Base-by-base conservation (phyloP, 2,329 filamentous ascomycete species). In the Lachnellula occidentalis region DNA sequence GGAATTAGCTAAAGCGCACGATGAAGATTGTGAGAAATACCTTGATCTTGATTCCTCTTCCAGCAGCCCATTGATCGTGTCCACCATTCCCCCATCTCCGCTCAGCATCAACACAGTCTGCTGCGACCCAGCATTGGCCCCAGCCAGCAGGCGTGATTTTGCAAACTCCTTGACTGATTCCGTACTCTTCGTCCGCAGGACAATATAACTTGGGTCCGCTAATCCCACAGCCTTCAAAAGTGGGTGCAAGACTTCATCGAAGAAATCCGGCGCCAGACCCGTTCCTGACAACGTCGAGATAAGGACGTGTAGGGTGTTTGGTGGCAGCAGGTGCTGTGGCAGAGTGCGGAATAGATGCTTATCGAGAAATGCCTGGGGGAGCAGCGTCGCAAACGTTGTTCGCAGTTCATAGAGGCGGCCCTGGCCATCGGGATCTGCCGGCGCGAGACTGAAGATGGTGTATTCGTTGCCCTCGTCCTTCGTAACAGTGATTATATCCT, bases 51-150 rank as follows among this genome's bases (percentile, higher is more conserved):
- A 43, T 12, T 48, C 57, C 27, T 46, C 59, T 45, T 64, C 61
- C 9, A 74, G 65, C 0, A 87, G 76, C 2, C 80, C 81, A 66
- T 96, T 95, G 56, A 96, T 76, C 1, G 94, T 75, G 63, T 97
- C 92, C 17, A 91, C 80, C 2, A 95, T 71, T 5, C 91, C 92
- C 14, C 92, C 92, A 69, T 97, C 92, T 6, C 92, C 92, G 48
- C 88, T 92, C 5, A 96, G 77, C 12, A 97, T 78, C 31, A 96
- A 72, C 24, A 96, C 77, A 0, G 85, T 84, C 66, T 85, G 81
- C 12, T 68, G 61, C 5, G 71, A 60, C 1, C 75, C 75, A 50
- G 71, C 52, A 54, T 75, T 76, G 14, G 82, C 82, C 37, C 68
- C 66, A 2, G 74, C 72, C 12, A 81, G 70, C 58, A 85, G 72